phyloP scores from a whole-genome alignment of 176 grass and related monocot species.

The Olyra latifolia region DNA sequence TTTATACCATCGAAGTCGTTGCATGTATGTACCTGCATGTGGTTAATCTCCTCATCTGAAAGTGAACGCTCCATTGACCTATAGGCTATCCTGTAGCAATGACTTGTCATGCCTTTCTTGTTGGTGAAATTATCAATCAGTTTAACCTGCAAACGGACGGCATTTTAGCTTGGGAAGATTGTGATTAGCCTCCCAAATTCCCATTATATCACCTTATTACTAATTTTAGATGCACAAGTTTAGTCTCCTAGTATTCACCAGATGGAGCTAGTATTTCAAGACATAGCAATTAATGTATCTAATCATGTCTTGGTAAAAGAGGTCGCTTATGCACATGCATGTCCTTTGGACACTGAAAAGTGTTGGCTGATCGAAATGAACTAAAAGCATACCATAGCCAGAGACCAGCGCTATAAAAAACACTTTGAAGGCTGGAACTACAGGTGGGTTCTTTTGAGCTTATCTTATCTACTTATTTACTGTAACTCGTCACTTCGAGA shows the following conservation, averaged over 20 bases:
- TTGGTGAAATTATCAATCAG: constrained; percentile 97
- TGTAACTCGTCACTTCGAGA: too few relatives aligned
- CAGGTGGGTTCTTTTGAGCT: too few relatives aligned
- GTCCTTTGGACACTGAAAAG: background rate
- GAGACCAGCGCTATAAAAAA: background rate
- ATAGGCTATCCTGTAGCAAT: constrained; percentile 93
- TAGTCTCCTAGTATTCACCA: constrained; percentile 2
- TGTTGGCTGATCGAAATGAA: background rate
- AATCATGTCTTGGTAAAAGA: background rate
- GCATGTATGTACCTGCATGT: constrained; percentile 62
- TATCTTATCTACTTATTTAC: too few relatives aligned
- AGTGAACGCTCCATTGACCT: constrained; percentile 91
- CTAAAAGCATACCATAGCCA: background rate
- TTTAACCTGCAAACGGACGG: constrained; percentile 56
- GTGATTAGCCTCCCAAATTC: background rate
- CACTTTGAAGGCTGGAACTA: background rate
- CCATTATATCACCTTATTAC: background rate
- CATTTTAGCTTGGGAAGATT: background rate
- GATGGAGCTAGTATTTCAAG: background rate
- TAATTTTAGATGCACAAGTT: background rate
- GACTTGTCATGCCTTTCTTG: constrained; percentile 98
- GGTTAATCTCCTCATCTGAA: constrained; percentile 87
- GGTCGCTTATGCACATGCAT: background rate
- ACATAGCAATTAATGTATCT: background rate
- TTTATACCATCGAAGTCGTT: background rate